Conservation (phyloP, 1,139 yeast genomes). For the Saccharomyces pastorianus region DNA sequence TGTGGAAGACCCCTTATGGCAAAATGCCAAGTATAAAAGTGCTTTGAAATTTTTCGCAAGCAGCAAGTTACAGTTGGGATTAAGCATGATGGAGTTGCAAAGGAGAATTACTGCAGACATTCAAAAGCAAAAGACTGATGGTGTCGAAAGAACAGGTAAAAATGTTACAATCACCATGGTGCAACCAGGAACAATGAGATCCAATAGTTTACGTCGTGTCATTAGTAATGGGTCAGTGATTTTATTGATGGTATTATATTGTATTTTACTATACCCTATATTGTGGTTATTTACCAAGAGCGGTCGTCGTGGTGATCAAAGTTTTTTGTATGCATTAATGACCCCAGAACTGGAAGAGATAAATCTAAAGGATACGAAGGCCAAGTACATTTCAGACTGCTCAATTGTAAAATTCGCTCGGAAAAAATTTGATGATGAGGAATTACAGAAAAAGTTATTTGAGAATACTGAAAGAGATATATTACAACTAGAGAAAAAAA, state of each 20-base stretch:
- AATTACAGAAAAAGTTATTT: conserved; percentile 53
- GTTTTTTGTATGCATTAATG: conserved; percentile 58
- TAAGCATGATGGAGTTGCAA: conserved; percentile 73
- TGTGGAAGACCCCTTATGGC: conserved; percentile 60
- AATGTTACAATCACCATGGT: conserved; percentile 66
- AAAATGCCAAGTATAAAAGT: conserved; percentile 45
- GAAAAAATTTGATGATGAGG: conserved; percentile 53
- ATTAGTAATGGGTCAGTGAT: conserved; percentile 66
- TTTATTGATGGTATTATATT: conserved; percentile 59
- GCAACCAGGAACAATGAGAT: conserved; percentile 88
- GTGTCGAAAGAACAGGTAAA: conserved; percentile 58
- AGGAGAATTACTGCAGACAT: conserved; percentile 41
- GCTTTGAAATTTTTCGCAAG: conserved; percentile 80
- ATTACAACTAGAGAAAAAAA: conserved; percentile 52
- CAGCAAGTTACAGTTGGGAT: conserved; percentile 64
- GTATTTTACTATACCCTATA: conserved; percentile 60
- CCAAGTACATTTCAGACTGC: conserved; percentile 68
- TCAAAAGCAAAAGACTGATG: conserved; percentile 31
- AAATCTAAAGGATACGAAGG: conserved; percentile 44
- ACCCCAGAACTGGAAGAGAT: conserved; percentile 54
- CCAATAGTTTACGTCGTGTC: conserved; percentile 75
- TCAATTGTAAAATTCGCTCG: conserved; percentile 50
- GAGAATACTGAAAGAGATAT: conserved; percentile 54
- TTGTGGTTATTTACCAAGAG: conserved; percentile 77
- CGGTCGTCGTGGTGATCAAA: conserved; percentile 71